Base-by-base conservation (phyloP, 371 early-diverging fungal species). In the Blastocladiella emersonii region DNA sequence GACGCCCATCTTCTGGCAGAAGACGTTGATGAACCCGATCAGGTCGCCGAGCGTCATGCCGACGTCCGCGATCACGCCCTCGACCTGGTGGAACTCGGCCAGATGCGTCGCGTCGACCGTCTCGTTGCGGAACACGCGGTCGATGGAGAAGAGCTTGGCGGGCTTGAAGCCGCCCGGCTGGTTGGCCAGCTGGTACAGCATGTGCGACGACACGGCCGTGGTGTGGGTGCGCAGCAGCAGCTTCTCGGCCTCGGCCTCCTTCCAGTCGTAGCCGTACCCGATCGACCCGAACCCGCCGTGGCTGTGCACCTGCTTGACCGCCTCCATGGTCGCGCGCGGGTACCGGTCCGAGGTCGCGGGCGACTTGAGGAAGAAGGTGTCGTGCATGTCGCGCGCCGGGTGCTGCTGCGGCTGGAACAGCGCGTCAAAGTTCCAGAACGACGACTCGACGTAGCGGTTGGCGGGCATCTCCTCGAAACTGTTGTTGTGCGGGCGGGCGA, bases 391-490 rank as follows among this genome's bases (percentile, higher is more conserved):
- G 70, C 99, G 88, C 19, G 99, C 95, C 62, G 99, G 95, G 76
- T 99, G 99, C 74, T 98, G 92, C 80, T 99, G 99, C 48, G 99
- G 99, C 74, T 98, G 97, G 86, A 98, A 99, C 63, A 99, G 87
- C 36, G 98, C 91, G 75, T 99, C 99, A 75, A 99, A 99, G 81
- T 99, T 99, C 99, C 99, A 99, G 88, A 99, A 99, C 70, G 97
- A 93, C 56, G 91, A 90, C 74, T 99, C 99, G 64, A 97, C 96
- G 78, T 89, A 99, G 74, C 88, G 83, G 83, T 92, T 92, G 64
- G 99, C 95, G 43, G 94, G 90, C 99, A 99, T 99, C 78, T 99
- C 99, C 67, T 85, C 81, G 83, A 99, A 99, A 7, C 93, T 88
- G 39, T 36, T 1, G n/a, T 27, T 51, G 17, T 6, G 4, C 34